phyloP scores from a whole-genome alignment of 2,329 filamentous ascomycete genomes.

The Orbilia blumenaviensis region DNA sequence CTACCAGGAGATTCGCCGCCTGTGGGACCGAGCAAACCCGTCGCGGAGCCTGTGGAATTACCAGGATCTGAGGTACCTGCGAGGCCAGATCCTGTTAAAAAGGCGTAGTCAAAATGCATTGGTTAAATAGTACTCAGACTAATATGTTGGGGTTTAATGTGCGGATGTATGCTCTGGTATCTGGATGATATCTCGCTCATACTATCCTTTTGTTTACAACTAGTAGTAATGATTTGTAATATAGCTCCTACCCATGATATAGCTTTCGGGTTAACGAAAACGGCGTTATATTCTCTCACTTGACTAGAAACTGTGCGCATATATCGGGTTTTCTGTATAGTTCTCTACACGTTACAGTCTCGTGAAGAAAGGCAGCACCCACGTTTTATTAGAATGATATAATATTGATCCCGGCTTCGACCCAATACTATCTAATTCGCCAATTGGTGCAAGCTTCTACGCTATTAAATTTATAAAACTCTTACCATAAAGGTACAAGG shows the following conservation, averaged over 20 bases:
- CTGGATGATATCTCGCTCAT: background rate
- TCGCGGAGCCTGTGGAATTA: slow-evolving; percentile 29
- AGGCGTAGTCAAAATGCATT: background rate
- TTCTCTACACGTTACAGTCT: too few species aligned
- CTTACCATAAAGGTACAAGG: too few species aligned
- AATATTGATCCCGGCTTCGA: too few species aligned
- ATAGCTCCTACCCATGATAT: background rate
- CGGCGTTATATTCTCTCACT: background rate
- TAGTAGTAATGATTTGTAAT: slow-evolving; percentile 1
- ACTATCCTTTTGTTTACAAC: background rate
- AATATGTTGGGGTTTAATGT: background rate
- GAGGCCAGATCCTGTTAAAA: slow-evolving; percentile 12
- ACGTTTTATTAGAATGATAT: background rate
- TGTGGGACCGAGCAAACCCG: slow-evolving; percentile 28
- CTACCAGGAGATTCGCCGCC: slow-evolving; percentile 34
- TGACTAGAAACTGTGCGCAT: too few species aligned
- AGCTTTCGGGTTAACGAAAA: background rate
- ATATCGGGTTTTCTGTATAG: too few species aligned
- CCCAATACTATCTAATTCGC: too few species aligned
- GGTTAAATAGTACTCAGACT: background rate
- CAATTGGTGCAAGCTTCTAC: too few species aligned
- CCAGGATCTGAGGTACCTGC: slow-evolving; percentile 32
- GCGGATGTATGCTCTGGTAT: background rate
- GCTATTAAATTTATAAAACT: too few species aligned
- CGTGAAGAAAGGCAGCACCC: background rate